Percentiles rank a stretch among this genome's conserved stretches.
Conservation (phyloP, 306 rosid species). For the Carpinus viminea region DNA sequence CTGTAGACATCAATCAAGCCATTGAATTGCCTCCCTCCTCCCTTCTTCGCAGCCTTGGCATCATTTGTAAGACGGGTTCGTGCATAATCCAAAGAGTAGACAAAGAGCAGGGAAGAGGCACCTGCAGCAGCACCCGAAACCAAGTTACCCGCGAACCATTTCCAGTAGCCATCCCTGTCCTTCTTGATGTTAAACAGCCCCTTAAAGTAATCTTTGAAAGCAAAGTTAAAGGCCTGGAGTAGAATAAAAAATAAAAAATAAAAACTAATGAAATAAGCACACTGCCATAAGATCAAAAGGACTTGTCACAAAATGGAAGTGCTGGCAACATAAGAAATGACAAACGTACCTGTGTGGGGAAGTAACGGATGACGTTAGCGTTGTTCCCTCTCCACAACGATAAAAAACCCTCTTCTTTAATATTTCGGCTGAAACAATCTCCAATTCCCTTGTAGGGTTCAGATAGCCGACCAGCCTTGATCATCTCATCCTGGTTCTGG, state of each 20-base stretch:
- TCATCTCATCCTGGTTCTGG: constrained; percentile 77
- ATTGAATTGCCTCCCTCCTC: constrained; percentile 81
- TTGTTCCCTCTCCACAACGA: constrained; percentile 78
- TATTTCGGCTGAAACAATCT: constrained; percentile 64
- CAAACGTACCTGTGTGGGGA: constrained; percentile 75
- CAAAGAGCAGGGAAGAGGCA: constrained; percentile 64
- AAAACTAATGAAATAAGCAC: not conserved
- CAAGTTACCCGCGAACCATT: constrained; percentile 74
- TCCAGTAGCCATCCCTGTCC: constrained; percentile 82
- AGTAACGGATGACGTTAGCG: constrained; percentile 73
- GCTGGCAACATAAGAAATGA: not conserved
- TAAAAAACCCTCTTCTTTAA: constrained; percentile 54
- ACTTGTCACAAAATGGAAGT: not conserved
- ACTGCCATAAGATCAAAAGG: not conserved
- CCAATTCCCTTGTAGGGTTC: constrained; percentile 74
- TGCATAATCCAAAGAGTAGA: constrained; percentile 79
- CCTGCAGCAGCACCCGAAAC: constrained; percentile 90
- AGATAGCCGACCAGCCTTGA: constrained; percentile 66
- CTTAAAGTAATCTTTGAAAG: constrained; percentile 86
- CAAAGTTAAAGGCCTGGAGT: constrained; percentile 76
- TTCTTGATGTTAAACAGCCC: constrained; percentile 69
- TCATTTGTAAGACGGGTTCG: constrained; percentile 78
- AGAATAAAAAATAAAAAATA: not conserved
- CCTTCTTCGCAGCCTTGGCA: constrained; percentile 63
- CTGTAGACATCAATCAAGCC: constrained; percentile 76